These are phyloP conservation scores for Pleurozium schreberi DNA, from an alignment of 225 moss, liverwort and hornwort species.

Conservation along the genomic window DNA sequence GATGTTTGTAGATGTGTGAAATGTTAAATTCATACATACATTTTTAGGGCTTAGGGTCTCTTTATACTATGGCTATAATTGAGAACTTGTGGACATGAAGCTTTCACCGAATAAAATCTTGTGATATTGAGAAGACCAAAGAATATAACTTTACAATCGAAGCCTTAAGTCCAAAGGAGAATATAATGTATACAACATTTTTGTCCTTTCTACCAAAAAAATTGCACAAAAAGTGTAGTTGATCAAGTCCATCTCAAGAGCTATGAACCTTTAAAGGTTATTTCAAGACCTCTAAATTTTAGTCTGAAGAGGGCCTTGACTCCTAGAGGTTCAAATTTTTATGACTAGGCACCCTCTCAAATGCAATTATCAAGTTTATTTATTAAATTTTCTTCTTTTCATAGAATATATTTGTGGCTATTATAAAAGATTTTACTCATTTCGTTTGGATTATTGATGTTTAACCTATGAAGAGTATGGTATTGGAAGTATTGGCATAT, in stretches of 20 bases:
- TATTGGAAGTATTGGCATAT: background rate
- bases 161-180: background rate
- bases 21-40: background rate
- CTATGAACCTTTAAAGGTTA: background rate
- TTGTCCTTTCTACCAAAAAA: background rate
- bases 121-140: background rate
- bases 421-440: background rate
- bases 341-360: accelerated
- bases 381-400: background rate
- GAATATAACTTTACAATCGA: background rate
- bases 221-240: accelerated
- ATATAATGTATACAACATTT: background rate
- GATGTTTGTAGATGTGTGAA: background rate
- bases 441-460: background rate
- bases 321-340: background rate
- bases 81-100: background rate
- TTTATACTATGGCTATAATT: background rate
- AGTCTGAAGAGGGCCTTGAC: background rate
- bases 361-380: background rate
- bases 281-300: background rate
- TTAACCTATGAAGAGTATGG: background rate
- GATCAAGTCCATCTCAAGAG: background rate
- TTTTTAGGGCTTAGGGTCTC: background rate
- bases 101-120: background rate
- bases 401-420: background rate